Evolutionary conservation across 2,329 filamentous ascomycete genomes (phyloP), one percentile per base, ranked within the genome.

Genomic region (Chaetomiaceae sp.): DNA sequence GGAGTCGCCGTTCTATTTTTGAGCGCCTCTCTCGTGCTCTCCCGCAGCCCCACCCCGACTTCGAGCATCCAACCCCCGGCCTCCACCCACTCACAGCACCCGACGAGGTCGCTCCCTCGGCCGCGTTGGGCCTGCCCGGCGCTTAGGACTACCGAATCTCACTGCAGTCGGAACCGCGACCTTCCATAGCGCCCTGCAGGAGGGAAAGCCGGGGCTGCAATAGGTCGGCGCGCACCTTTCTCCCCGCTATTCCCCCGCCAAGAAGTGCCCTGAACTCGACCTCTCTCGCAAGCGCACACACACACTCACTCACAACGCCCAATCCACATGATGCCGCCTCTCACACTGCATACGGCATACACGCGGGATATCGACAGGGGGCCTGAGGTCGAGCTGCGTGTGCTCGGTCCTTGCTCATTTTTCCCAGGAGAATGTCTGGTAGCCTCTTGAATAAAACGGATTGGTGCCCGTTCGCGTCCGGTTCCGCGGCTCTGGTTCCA

Each of bases 1-100:
- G 2, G 12, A 2, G 14, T 15, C 25, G 31, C 9, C 12, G n/a
- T 50, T 65, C 63, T 65, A 65, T 65, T 66, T 31, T 66, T 58
- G 33, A 54, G 61, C 61, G 58, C 52, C 57, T 59, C 34, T 51
- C 42, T 47, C 51, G 46, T 54, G 23, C 38, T 54, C 36, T 12
- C 55, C 46, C 49, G 31, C 40, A 37, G 55, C 31, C 44, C 44
- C 34, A 27, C 33, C 46, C 52, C 39, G 33, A 25, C 31, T 39
- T 38, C 19, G 38, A 20, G 51, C 38, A 8, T 31, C 19, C 36
- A 45, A 33, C 39, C 15, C 49, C 37, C 33, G 19, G 29, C 31
- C 46, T 29, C 52, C 36, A 48, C 17, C 59, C 59, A 60, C 39
- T 61, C 56, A 61, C 40, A 58, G 51, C 48, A 8, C 37, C 23